Percentiles rank a stretch among this genome's conserved stretches.
phyloP scores from a whole-genome alignment of 2,329 filamentous ascomycete genomes.

The Hymenoscyphus scutula region DNA sequence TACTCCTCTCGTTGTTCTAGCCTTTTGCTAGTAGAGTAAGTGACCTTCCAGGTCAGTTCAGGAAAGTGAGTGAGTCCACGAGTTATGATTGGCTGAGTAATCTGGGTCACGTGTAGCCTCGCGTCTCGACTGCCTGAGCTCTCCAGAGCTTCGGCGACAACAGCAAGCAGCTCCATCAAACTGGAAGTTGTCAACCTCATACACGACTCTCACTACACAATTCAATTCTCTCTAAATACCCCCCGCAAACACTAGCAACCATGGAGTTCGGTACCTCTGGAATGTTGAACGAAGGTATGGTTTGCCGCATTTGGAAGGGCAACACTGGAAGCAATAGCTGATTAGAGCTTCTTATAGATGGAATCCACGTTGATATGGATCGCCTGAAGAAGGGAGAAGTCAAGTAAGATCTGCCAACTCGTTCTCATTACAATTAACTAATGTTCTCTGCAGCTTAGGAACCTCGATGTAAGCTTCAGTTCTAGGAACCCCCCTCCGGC shows the following conservation, averaged over 20 bases:
- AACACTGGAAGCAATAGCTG: conserved; percentile 28
- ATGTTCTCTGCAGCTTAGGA: conserved; percentile 64
- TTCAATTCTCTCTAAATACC: not conserved
- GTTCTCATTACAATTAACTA: conserved; percentile 12
- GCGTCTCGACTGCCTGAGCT: conserved; percentile 29
- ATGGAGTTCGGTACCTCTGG: conserved; percentile 66
- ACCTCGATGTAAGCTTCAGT: conserved; percentile 79
- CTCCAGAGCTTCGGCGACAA: conserved; percentile 22
- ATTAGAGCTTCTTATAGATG: conserved; percentile 61
- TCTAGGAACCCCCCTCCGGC: conserved; percentile 19
- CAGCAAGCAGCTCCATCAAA: conserved; percentile 11
- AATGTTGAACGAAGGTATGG: conserved; percentile 60
- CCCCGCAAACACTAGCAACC: conserved; percentile 21
- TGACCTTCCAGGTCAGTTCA: too few species aligned
- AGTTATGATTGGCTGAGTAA: not conserved
- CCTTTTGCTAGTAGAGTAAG: too few species aligned
- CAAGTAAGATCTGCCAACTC: conserved; percentile 64
- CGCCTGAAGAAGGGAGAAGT: conserved; percentile 98
- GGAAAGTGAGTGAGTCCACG: too few species aligned
- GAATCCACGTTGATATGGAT: conserved; percentile 98
- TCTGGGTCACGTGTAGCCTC: conserved; percentile 17
- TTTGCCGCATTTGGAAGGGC: conserved; percentile 4
- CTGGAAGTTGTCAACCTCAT: conserved; percentile 16
- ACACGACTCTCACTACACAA: not conserved
- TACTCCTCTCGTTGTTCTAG: too few species aligned